A percentile compares a stretch with the other conserved stretches of the same genome.
These are phyloP conservation scores for Pontederia crassipes DNA, from an alignment of 176 grass and related monocot species.

Conservation along the genomic window DNA sequence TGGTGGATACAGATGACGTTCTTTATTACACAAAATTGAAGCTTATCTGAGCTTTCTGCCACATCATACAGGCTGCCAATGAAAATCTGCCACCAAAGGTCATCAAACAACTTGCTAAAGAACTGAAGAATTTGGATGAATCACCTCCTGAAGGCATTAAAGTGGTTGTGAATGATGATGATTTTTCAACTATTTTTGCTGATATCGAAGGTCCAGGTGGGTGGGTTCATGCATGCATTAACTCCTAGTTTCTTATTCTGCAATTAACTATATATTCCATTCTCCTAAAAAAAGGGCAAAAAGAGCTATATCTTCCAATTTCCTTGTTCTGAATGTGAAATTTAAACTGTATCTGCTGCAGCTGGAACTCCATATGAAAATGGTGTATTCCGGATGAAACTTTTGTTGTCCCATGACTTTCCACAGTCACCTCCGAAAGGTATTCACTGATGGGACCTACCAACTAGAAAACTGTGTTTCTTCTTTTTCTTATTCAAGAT, in stretches of 20 bases:
- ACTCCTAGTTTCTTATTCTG: not conserved
- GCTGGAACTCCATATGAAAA: slow-evolving; percentile 94
- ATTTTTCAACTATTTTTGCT: slow-evolving; percentile 90
- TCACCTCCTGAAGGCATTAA: slow-evolving; percentile 93
- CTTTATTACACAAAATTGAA: too few species aligned
- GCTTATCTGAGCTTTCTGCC: too few species aligned
- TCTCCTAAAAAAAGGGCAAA: too few species aligned
- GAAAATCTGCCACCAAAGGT: slow-evolving; percentile 92
- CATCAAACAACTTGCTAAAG: slow-evolving; percentile 88
- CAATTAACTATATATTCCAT: not conserved
- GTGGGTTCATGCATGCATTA: not conserved
- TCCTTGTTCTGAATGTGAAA: slow-evolving; percentile 7
- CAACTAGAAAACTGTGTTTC: too few species aligned
- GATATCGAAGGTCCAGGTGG: slow-evolving; percentile 87
- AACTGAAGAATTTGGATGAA: slow-evolving; percentile 89
- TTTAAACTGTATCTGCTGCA: slow-evolving; percentile 18
- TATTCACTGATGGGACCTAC: slow-evolving; percentile 1
- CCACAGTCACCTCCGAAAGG: slow-evolving; percentile 92
- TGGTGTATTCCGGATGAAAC: slow-evolving; percentile 88
- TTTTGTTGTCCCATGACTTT: slow-evolving; percentile 67
- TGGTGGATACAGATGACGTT: not conserved
- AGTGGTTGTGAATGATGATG: slow-evolving; percentile 85
- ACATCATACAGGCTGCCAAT: slow-evolving; percentile 57
- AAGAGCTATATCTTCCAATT: not conserved
- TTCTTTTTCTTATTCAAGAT: too few species aligned